Evolutionary conservation across 2,329 filamentous ascomycete species (phyloP), one percentile per base, ranked within the genome.

Genomic region (Triangularia verruculosa): DNA sequence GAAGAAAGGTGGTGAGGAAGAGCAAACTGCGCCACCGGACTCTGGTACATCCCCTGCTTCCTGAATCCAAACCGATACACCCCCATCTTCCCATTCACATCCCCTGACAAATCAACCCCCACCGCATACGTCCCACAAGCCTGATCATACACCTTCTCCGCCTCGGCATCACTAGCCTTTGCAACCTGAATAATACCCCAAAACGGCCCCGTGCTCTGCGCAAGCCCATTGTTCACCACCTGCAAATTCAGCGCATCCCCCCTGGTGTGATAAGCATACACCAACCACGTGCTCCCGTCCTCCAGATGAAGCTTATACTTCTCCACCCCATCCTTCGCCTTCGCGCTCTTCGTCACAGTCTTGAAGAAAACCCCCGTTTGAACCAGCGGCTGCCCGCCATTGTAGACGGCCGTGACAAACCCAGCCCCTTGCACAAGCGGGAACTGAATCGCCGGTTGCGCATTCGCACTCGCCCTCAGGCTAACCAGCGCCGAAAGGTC

Each of bases 361-460:
- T 83, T 82, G 79, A 94, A 96, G 65, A 89, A 89, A 1, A 95
- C 84, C 1, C 86, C 87, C 22, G 88, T 89, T 69, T 93, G 87
- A 52, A 98, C 82, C 3, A 88, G 72, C 0, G 94, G 94, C 7
- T 86, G 88, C 0, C 86, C 82, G 28, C 87, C 86, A 61, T 81
- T 82, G 76, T 93, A 98, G 17, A 90, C 75, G 0, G 83, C 93
- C 4, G 93, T 97, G 17, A 97, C 81, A 70, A 93, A 96, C 0
- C 86, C 89, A 87, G 96, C 95, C 11, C 95, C 95, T 73, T 98
- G 94, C 0, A 96, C 87, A 7, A 97, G 73, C 0, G 93, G 93
- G 68, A 96, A 92, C 0, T 86, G 89, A 20, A 98, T 83, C 1
- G 83, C 80, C 0, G 89, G 84, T 1, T 80, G 74, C 7, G 83